Percentiles rank a stretch among this genome's conserved stretches.
Conservation (phyloP, 768 basidiomycete species). For the Leccinum variicolor region DNA sequence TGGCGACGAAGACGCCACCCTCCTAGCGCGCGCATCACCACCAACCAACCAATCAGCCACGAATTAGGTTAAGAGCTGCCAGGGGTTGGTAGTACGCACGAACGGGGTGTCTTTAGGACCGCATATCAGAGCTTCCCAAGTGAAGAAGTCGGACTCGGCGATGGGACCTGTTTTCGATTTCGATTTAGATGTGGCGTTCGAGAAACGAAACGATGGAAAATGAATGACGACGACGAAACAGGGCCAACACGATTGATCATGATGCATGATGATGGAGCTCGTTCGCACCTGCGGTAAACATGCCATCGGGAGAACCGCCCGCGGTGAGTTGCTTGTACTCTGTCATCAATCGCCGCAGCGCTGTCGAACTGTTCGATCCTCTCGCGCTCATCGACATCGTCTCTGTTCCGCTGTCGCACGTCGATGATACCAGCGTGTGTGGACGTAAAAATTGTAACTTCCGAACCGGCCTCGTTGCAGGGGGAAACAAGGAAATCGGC, state of each 20-base stretch:
- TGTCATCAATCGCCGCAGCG: constrained; percentile 84
- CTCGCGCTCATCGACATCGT: constrained; percentile 47
- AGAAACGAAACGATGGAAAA: not conserved
- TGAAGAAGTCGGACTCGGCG: constrained; percentile 91
- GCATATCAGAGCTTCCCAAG: constrained; percentile 92
- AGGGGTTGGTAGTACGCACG: constrained; percentile 42
- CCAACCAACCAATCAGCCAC: not conserved
- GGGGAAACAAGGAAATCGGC: not conserved
- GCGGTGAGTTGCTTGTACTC: constrained; percentile 87
- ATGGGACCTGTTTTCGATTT: constrained; percentile 59
- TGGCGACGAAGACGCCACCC: constrained; percentile 92
- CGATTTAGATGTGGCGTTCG: not conserved
- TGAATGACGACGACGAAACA: not conserved
- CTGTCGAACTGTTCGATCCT: constrained; percentile 59
- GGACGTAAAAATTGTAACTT: not conserved
- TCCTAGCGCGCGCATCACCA: constrained; percentile 47
- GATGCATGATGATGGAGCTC: no score
- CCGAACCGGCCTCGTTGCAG: not conserved
- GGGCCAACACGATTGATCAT: not conserved
- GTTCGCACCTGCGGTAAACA: constrained; percentile 86
- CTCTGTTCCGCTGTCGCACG: not conserved
- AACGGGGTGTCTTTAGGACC: constrained; percentile 96
- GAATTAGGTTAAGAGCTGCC: not conserved
- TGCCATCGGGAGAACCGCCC: constrained; percentile 82
- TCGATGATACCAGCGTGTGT: not conserved